A percentile compares a stretch with the other conserved stretches of the same genome.
These are phyloP conservation scores for Neopestalotiopsis sp. DNA, from an alignment of 2,329 filamentous ascomycete species.

Conservation along the genomic window DNA sequence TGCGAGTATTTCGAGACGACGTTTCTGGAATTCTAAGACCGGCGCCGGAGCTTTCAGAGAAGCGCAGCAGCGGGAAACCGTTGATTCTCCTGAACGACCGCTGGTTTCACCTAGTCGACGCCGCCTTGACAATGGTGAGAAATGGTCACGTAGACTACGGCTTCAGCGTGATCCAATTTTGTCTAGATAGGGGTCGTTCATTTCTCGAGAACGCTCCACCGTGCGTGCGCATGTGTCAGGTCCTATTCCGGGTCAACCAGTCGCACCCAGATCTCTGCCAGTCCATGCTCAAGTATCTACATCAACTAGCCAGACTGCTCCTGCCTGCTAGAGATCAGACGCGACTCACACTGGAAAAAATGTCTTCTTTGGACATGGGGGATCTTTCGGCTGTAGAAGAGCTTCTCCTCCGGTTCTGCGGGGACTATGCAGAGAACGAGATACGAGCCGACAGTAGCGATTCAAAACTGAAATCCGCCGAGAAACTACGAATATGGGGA, in stretches of 20 bases:
- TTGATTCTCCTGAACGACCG: not conserved
- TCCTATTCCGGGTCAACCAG: not conserved
- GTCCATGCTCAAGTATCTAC: not conserved
- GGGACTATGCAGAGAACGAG: not conserved
- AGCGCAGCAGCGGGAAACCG: not conserved
- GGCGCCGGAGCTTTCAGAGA: not conserved
- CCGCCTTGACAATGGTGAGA: not conserved
- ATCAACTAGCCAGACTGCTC: not conserved
- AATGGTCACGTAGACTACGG: not conserved
- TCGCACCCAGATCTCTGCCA: not conserved
- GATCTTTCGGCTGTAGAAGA: not conserved
- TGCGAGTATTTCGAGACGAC: not conserved
- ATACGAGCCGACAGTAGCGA: not conserved
- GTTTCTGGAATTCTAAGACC: not conserved
- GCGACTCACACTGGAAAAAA: not conserved
- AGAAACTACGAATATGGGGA: not conserved
- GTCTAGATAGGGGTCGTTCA: not conserved
- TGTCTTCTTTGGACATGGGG: not conserved
- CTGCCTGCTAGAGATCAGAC: not conserved
- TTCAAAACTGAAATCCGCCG: not conserved
- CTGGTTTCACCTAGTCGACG: not conserved
- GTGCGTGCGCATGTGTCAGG: not conserved
- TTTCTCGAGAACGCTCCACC: not conserved
- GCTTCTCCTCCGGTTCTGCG: not conserved
- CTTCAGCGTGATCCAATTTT: not conserved